Percentiles rank a stretch among this genome's conserved stretches.
These are phyloP conservation scores for Gossypium turneri DNA, from an alignment of 345 rosid species.

Conservation along the genomic window DNA sequence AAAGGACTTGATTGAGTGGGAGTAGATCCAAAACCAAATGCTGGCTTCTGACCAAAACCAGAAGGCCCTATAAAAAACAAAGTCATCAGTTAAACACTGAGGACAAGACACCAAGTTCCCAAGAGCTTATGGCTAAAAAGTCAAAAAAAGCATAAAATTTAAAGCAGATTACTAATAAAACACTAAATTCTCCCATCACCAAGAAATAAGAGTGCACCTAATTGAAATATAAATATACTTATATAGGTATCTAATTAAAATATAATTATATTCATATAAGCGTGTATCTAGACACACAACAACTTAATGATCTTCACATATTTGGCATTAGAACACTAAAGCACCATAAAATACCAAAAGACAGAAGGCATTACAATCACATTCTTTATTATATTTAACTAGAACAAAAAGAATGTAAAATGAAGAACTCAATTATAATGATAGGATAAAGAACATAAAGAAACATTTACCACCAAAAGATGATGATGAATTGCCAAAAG, in stretches of 20 bases:
- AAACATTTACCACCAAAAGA: slow-evolving; percentile 67
- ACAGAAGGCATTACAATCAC: slow-evolving; percentile 2
- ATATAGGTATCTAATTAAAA: not conserved
- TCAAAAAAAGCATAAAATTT: not conserved
- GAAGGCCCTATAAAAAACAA: slow-evolving; percentile 45
- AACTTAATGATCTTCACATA: not conserved
- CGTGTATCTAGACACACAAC: not conserved
- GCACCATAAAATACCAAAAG: not conserved
- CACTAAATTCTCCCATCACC: slow-evolving; percentile 1
- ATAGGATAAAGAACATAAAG: not conserved
- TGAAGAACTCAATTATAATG: not conserved
- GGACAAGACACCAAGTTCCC: not conserved
- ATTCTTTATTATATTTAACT: not conserved
- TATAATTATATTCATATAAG: too few relatives aligned
- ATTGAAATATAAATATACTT: not conserved
- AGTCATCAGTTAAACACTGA: not conserved
- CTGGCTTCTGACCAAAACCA: slow-evolving; percentile 70
- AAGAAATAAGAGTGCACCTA: not conserved
- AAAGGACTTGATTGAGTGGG: slow-evolving; percentile 58
- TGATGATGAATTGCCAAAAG: slow-evolving; percentile 64
- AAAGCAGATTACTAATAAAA: not conserved
- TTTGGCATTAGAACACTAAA: not conserved
- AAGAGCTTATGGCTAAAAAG: slow-evolving; percentile 5
- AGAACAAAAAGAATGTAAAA: not conserved
- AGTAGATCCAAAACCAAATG: slow-evolving; percentile 73